A percentile compares a stretch with the other conserved stretches of the same genome.
Conservation (phyloP, 441 rosid genomes). For the Mallotus japonicus region DNA sequence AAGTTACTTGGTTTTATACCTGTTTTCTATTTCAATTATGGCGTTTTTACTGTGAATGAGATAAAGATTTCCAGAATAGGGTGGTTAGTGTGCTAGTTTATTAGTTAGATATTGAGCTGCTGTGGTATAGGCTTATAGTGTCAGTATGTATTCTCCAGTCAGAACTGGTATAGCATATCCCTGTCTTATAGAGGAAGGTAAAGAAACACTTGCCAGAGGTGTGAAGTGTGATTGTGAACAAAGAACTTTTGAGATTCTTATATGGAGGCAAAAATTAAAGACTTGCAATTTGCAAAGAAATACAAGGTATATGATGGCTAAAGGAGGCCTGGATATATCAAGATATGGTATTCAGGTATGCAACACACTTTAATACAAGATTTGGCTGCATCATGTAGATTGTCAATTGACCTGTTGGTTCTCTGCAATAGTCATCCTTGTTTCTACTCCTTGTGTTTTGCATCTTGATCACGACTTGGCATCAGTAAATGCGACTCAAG, state of each 20-base stretch:
- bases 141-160: constrained; percentile 24
- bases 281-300: constrained; percentile 15
- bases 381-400: background rate
- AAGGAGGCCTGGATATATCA: constrained; percentile 21
- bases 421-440: background rate
- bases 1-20: constrained; percentile 32
- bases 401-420: background rate
- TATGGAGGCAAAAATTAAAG: constrained; percentile 24
- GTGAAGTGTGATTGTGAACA: constrained; percentile 23
- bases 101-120: constrained; percentile 21
- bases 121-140: constrained; percentile 21
- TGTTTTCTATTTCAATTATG: constrained; percentile 40
- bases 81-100: constrained; percentile 10
- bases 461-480: background rate
- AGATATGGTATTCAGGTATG: constrained; percentile 31
- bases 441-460: background rate
- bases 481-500: too few relatives aligned
- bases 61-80: constrained; percentile 26
- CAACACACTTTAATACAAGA: background rate
- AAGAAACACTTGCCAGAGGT: constrained; percentile 29
- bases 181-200: constrained; percentile 27
- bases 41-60: constrained; percentile 27
- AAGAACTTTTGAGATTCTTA: constrained; percentile 29
- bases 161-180: constrained; percentile 28
- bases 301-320: constrained; percentile 24